Evolutionary conservation across 2,329 filamentous ascomycete genomes (phyloP).

Genomic region (Colletotrichum neosansevieriae): DNA sequence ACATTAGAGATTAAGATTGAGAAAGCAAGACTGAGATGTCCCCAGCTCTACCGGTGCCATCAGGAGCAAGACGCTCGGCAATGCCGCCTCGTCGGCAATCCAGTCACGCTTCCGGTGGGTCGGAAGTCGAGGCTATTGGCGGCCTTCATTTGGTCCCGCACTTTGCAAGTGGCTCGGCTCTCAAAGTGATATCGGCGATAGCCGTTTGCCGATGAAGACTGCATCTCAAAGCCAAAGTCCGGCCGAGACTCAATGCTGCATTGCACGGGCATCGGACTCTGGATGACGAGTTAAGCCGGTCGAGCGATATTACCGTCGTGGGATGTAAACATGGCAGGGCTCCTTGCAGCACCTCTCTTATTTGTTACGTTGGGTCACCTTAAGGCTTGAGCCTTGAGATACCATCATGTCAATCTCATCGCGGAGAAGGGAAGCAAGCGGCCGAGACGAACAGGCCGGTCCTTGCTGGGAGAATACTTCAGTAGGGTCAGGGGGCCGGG

Average conservation of each 20-base stretch:
- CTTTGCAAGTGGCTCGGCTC: too few species aligned
- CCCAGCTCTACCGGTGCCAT: conserved; percentile 4
- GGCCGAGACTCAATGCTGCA: conserved; percentile 10
- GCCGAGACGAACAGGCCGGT: background rate
- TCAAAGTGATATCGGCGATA: conserved; percentile 8
- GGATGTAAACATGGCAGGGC: too few species aligned
- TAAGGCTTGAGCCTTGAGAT: too few species aligned
- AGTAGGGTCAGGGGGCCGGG: background rate
- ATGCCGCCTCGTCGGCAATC: conserved; percentile 27
- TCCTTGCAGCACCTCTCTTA: too few species aligned
- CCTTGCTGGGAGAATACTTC: background rate
- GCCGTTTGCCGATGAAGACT: background rate
- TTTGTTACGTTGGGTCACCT: too few species aligned
- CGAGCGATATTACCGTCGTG: too few species aligned
- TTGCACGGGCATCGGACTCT: conserved; percentile 8
- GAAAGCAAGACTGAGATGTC: background rate
- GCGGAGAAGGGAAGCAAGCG: background rate
- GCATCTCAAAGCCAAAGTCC: background rate
- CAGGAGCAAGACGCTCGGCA: background rate
- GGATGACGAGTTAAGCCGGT: background rate
- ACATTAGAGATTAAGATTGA: background rate
- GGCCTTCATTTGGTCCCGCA: background rate
- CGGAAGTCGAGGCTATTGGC: conserved; percentile 20
- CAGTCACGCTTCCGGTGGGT: conserved; percentile 29
- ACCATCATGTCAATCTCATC: too few species aligned